These are phyloP conservation scores for Asterophora parasitica DNA, from an alignment of 768 basidiomycete genomes.

Conservation along the genomic window DNA sequence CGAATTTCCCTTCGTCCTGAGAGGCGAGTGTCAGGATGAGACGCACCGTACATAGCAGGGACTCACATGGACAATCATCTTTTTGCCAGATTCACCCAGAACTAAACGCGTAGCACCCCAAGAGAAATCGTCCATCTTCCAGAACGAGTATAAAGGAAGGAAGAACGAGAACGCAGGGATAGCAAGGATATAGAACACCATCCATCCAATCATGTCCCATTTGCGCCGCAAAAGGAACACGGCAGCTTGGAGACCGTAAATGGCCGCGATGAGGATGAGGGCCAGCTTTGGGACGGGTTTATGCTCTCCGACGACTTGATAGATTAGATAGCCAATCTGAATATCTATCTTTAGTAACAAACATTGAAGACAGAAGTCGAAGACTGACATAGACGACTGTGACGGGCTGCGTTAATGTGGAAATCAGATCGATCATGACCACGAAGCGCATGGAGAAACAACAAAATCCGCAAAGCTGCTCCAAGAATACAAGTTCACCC, in stretches of 20 bases:
- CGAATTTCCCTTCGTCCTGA: constrained; percentile 97
- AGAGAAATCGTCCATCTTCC: constrained; percentile 97
- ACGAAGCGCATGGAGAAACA: constrained; percentile 99
- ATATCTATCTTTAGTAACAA: constrained; percentile 13
- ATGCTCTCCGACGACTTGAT: constrained; percentile 63
- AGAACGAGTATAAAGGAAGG: constrained; percentile 93
- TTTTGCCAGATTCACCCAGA: constrained; percentile 92
- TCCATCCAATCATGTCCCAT: constrained; percentile 99
- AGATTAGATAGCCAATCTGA: constrained; percentile 85
- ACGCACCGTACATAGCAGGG: neutral
- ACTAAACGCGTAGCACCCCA: constrained; percentile 94
- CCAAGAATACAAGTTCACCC: constrained; percentile 87
- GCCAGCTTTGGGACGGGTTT: constrained; percentile 75
- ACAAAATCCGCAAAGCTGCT: constrained; percentile 93
- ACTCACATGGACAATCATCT: constrained; percentile 88
- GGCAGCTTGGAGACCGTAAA: constrained; percentile 91
- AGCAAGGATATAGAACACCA: constrained; percentile 92
- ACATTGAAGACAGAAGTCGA: constrained; percentile 6
- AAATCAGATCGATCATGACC: constrained; percentile 93
- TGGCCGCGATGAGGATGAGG: constrained; percentile 87
- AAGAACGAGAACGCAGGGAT: constrained; percentile 92
- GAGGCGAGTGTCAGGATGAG: constrained; percentile 5
- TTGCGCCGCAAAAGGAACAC: constrained; percentile 91
- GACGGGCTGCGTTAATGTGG: constrained; percentile 80
- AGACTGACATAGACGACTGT: constrained; percentile 82